These are phyloP conservation scores for Plantago major DNA, from an alignment of 257 asterid genomes.

Conservation along the genomic window DNA sequence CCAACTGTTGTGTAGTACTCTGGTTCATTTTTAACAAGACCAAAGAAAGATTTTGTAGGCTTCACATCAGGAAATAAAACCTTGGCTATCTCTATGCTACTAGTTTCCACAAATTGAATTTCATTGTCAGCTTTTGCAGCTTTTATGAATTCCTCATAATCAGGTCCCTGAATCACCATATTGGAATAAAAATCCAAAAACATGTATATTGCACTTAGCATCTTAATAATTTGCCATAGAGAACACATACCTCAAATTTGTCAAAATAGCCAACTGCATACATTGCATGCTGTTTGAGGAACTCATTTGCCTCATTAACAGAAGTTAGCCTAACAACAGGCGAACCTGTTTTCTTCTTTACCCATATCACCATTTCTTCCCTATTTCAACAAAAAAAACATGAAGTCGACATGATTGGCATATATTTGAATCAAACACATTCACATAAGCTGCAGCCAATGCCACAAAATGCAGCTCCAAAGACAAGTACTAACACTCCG, in stretches of 20 bases:
- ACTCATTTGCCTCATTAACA: slow-evolving; percentile 57
- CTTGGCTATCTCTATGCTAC: slow-evolving; percentile 52
- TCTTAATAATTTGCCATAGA: slow-evolving; percentile 9
- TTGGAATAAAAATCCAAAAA: neutral
- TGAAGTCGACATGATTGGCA: slow-evolving; percentile 17
- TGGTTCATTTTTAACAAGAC: slow-evolving; percentile 82
- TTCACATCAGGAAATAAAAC: slow-evolving; percentile 45
- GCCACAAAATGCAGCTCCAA: neutral
- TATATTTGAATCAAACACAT: slow-evolving; percentile 19
- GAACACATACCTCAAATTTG: slow-evolving; percentile 64
- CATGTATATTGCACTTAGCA: neutral
- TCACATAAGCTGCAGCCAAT: neutral
- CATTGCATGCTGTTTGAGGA: slow-evolving; percentile 55
- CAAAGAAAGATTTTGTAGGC: slow-evolving; percentile 47
- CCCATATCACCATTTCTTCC: slow-evolving; percentile 92
- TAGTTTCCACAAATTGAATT: slow-evolving; percentile 82
- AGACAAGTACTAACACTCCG: too few species aligned
- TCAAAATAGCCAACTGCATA: slow-evolving; percentile 77
- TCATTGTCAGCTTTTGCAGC: slow-evolving; percentile 79
- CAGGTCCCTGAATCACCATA: slow-evolving; percentile 51
- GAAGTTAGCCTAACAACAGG: slow-evolving; percentile 65
- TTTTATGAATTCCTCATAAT: slow-evolving; percentile 62
- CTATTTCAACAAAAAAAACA: slow-evolving; percentile 33
- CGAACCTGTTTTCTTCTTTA: slow-evolving; percentile 77
- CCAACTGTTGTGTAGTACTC: slow-evolving; percentile 71